Evolutionary conservation across 2,329 filamentous ascomycete species (phyloP).

Genomic region (Ophiostoma montium): DNA sequence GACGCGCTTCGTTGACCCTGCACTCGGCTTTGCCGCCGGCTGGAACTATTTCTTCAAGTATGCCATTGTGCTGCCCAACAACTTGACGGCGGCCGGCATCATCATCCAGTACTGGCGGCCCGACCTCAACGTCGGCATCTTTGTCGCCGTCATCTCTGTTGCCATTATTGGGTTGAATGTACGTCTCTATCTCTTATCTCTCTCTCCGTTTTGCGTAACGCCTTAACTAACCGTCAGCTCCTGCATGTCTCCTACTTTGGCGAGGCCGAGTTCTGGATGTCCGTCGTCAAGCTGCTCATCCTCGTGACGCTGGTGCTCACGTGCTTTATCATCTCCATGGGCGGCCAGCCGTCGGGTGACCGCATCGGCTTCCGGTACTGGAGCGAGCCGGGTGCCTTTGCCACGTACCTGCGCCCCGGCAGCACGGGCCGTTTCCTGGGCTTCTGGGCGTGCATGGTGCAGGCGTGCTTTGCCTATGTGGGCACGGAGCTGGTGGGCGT

Average conservation of each 20-base stretch:
- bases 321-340: conserved; percentile 39
- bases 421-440: conserved; percentile 26
- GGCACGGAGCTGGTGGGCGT: conserved; percentile 66
- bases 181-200: too few relatives aligned
- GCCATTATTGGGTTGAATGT: conserved; percentile 45
- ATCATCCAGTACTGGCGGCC: conserved; percentile 22
- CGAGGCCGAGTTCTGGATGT: conserved; percentile 48
- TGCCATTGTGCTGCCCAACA: conserved; percentile 3
- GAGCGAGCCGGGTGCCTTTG: conserved; percentile 31
- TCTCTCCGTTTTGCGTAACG: conserved; percentile 19
- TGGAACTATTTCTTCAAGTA: conserved; percentile 18
- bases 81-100: conserved; percentile 2
- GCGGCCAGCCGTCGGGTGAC: conserved; percentile 36
- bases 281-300: conserved; percentile 44
- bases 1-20: conserved; percentile 52
- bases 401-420: conserved; percentile 25
- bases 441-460: conserved; percentile 36
- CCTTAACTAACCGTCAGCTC: conserved; percentile 42
- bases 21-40: conserved; percentile 42
- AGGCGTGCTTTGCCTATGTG: conserved; percentile 56
- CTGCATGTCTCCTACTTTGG: conserved; percentile 42
- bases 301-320: conserved; percentile 45
- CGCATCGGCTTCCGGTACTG: conserved; percentile 37
- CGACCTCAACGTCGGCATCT: conserved; percentile 36
- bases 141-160: conserved; percentile 54